These are phyloP conservation scores for Elsinoe arachidis DNA, from an alignment of 2,329 filamentous ascomycete species.

Conservation along the genomic window DNA sequence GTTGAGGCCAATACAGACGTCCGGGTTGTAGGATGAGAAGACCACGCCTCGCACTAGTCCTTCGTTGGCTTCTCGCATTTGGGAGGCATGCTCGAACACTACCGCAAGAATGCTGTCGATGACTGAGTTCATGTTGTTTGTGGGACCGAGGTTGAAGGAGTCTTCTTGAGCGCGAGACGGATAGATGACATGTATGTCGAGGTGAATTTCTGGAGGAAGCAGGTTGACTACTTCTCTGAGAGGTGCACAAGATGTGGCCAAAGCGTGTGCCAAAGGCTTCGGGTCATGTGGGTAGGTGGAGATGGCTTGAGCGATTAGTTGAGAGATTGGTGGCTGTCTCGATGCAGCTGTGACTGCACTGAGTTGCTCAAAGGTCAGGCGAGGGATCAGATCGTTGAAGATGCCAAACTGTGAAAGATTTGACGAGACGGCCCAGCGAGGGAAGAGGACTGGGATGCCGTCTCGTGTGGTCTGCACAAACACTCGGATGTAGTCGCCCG, in stretches of 20 bases:
- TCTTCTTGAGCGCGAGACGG: slow-evolving; percentile 68
- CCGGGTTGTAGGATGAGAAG: slow-evolving; percentile 86
- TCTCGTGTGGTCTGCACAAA: slow-evolving; percentile 90
- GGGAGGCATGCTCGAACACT: slow-evolving; percentile 83
- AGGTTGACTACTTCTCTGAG: slow-evolving; percentile 67
- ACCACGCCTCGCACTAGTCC: slow-evolving; percentile 77
- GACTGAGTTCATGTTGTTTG: slow-evolving; percentile 75
- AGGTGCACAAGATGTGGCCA: slow-evolving; percentile 59
- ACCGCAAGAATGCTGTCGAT: slow-evolving; percentile 74
- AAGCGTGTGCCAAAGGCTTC: slow-evolving; percentile 3
- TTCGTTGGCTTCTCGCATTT: slow-evolving; percentile 55
- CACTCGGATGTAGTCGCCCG: slow-evolving; percentile 86
- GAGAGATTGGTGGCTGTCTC: slow-evolving; percentile 21
- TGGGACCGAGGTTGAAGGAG: slow-evolving; percentile 59
- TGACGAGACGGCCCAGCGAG: slow-evolving; percentile 58
- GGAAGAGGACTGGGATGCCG: slow-evolving; percentile 77
- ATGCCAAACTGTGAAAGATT: slow-evolving; percentile 60
- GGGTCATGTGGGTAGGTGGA: slow-evolving; percentile 21
- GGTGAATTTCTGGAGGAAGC: slow-evolving; percentile 70
- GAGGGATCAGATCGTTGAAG: slow-evolving; percentile 66
- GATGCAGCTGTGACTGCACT: slow-evolving; percentile 34
- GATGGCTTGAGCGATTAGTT: slow-evolving; percentile 12
- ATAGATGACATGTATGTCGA: slow-evolving; percentile 88
- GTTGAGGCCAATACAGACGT: slow-evolving; percentile 86
- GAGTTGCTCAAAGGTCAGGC: slow-evolving; percentile 68